Percentiles rank a stretch among this genome's conserved stretches.
phyloP scores from a whole-genome alignment of 345 rosid genomes.

The Salix purpurea region DNA sequence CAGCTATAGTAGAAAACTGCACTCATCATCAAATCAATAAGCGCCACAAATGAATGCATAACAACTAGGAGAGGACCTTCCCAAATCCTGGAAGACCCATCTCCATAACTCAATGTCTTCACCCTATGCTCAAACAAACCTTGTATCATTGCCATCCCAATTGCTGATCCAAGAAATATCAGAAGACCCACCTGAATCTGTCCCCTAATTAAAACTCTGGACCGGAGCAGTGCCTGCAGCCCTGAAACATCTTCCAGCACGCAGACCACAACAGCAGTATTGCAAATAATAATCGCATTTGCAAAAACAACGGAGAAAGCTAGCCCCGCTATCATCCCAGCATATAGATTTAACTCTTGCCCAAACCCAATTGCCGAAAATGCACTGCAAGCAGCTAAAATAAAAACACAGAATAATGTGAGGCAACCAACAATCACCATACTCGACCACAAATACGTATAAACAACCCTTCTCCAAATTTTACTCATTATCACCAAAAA shows the following conservation, averaged over 20 bases:
- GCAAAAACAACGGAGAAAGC: slow-evolving; percentile 84
- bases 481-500: slow-evolving; percentile 42
- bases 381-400: slow-evolving; percentile 47
- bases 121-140: slow-evolving; percentile 94
- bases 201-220: slow-evolving; percentile 64
- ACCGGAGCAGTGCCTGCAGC: slow-evolving; percentile 57
- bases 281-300: slow-evolving; percentile 63
- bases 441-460: slow-evolving; percentile 69
- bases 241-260: slow-evolving; percentile 90
- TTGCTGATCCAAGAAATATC: slow-evolving; percentile 77
- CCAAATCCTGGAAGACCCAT: slow-evolving; percentile 88
- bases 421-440: slow-evolving; percentile 56
- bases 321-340: slow-evolving; percentile 48
- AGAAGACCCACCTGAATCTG: slow-evolving; percentile 89
- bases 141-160: slow-evolving; percentile 67
- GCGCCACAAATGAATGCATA: slow-evolving; percentile 84
- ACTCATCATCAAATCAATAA: slow-evolving; percentile 82
- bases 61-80: slow-evolving; percentile 83
- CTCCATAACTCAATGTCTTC: slow-evolving; percentile 82
- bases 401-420: slow-evolving; percentile 58
- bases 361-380: slow-evolving; percentile 50
- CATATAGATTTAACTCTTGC: slow-evolving; percentile 53
- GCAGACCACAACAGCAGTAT: slow-evolving; percentile 60
- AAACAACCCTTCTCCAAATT: slow-evolving; percentile 62
- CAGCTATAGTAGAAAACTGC: slow-evolving; percentile 88